Evolutionary conservation across 1,284 basidiomycete genomes (phyloP).

Genomic region (Ustilago nuda): DNA sequence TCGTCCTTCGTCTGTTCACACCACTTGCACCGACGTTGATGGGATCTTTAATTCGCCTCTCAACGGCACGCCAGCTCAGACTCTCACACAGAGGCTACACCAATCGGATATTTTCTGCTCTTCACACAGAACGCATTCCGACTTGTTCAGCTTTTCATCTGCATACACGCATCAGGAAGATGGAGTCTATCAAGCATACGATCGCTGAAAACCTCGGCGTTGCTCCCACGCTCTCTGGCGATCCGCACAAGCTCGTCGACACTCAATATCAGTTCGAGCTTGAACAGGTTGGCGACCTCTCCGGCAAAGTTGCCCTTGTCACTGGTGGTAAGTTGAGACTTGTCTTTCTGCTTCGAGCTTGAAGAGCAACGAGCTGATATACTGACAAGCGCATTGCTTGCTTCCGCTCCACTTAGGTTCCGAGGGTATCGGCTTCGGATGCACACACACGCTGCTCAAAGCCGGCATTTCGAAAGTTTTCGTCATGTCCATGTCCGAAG

Average conservation of each 20-base stretch:
- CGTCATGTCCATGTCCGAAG: constrained; percentile 27
- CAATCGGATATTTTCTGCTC: background rate
- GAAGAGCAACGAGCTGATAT: background rate
- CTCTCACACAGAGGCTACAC: background rate
- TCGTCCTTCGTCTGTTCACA: background rate
- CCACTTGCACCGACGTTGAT: background rate
- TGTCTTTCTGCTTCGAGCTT: background rate
- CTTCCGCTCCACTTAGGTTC: constrained; percentile 8
- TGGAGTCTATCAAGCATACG: constrained; percentile 26
- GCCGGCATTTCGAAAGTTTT: constrained; percentile 33
- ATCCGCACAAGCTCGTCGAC: constrained; percentile 29
- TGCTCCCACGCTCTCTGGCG: constrained; percentile 26
- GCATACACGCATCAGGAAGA: background rate
- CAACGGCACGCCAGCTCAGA: background rate
- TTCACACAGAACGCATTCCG: background rate
- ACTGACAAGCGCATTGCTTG: background rate
- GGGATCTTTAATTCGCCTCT: background rate
- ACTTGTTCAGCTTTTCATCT: background rate
- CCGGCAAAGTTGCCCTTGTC: constrained; percentile 24
- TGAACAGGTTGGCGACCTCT: constrained; percentile 28
- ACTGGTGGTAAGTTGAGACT: constrained; percentile 17
- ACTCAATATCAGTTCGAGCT: constrained; percentile 25
- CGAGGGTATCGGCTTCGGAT: constrained; percentile 33
- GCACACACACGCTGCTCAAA: constrained; percentile 38
- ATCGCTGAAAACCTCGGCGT: constrained; percentile 35